Evolutionary conservation across 257 asterid genomes (phyloP), one percentile per base, ranked within the genome.

Genomic region (Gentiana macrophylla): DNA sequence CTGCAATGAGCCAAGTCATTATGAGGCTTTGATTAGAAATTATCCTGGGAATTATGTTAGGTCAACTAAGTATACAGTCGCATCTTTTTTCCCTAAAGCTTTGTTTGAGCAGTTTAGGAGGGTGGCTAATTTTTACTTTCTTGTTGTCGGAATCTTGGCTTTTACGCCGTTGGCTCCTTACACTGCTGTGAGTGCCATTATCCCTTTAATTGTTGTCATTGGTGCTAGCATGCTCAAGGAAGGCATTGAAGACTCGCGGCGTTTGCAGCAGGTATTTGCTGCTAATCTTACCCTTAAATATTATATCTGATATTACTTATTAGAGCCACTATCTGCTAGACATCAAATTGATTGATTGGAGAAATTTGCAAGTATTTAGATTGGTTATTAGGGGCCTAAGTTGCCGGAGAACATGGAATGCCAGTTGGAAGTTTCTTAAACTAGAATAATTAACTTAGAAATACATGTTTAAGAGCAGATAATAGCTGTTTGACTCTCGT

Each of bases 31-130:
- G 66, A 37, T 74, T 5, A 66, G 67, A 56, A 71, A 61, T 56
- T 90, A 86, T 68, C 62, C 77, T 0, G 63, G 77, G 13, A 90
- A 90, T 62, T 90, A 90, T 82, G 95, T 90, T 4, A 77, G 75
- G 32, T 72, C 83, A 5, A 82, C 97, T 0, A 90, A 90, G 79
- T 90, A 90, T 52, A 86, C 93, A 32, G 65, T 84, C 53, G 90
- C 88, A 49, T 75, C 90, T 57, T 90, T 90, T 80, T 62, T 90
- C 69, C 97, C 97, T 0, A 90, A 90, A 58, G 61, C 93, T 35
- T 74, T 90, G 74, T 90, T 86, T 73, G 97, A 90, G 73, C 97
- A 90, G 84, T 90, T 90, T 61, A 80, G 97, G 55, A 86, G 97
- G 60, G 95, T 86, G 46, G 97, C 97, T 34, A 90, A 90, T 50